Evolutionary conservation across 1,284 basidiomycete species (phyloP).

Genomic region (Laetiporus sulphureus): DNA sequence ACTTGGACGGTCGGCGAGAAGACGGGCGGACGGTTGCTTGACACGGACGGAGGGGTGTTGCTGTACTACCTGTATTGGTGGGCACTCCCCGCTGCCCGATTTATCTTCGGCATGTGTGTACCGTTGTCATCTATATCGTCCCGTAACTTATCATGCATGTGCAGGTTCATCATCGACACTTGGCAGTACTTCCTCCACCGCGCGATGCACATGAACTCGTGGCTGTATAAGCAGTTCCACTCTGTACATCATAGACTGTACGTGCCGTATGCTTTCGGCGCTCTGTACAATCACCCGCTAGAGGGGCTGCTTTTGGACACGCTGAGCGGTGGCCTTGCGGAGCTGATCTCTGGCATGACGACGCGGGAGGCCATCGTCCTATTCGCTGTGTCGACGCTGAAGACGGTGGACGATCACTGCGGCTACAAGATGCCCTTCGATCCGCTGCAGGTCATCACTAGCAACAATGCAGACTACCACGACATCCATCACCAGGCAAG

Average conservation of each 20-base stretch:
- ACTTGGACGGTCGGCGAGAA: conserved; percentile 33
- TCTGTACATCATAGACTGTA: conserved; percentile 95
- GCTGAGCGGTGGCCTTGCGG: conserved; percentile 76
- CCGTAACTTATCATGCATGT: conserved; percentile 6
- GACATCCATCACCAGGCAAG: conserved; percentile 93
- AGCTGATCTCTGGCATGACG: conserved; percentile 65
- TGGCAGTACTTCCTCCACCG: conserved; percentile 99
- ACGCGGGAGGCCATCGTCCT: conserved; percentile 83
- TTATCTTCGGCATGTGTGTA: conserved; percentile 81
- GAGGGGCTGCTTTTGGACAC: conserved; percentile 89
- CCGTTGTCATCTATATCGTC: conserved; percentile 3
- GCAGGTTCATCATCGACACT: conserved; percentile 90
- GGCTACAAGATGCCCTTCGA: conserved; percentile 90
- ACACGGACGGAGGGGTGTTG: conserved; percentile 41
- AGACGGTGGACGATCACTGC: conserved; percentile 98
- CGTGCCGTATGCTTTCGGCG: conserved; percentile 95
- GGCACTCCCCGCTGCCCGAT: conserved; percentile 75
- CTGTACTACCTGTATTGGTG: conserved; percentile 90
- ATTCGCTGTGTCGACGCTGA: conserved; percentile 81
- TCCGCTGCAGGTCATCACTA: conserved; percentile 79
- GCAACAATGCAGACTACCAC: conserved; percentile 97
- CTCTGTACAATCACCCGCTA: conserved; percentile 95
- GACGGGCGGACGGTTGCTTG: conserved; percentile 24
- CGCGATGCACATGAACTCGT: conserved; percentile 86
- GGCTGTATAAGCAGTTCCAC: conserved; percentile 89